A percentile compares a stretch with the other conserved stretches of the same genome.
These are phyloP conservation scores for Saprolegnia parasitica DNA, from an alignment of 352 stramenopile genomes.

Conservation along the genomic window DNA sequence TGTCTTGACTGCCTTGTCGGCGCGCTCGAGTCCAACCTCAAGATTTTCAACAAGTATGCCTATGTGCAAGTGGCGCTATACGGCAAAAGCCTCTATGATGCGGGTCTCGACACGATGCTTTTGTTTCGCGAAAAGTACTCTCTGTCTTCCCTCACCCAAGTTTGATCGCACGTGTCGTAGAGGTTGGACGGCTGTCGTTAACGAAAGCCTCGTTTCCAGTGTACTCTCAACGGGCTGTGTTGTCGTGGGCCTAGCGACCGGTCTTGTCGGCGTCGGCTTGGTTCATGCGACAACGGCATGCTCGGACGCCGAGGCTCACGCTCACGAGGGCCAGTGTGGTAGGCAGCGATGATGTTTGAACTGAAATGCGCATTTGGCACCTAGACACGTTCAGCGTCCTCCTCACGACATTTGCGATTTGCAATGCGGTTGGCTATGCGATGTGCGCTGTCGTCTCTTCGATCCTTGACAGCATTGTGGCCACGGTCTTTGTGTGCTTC, in stretches of 20 bases:
- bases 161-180: constrained; percentile 18
- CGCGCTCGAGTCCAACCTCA: constrained; percentile 63
- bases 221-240: constrained; percentile 70
- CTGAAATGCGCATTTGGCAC: background rate
- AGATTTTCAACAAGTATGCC: constrained; percentile 86
- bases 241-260: constrained; percentile 65
- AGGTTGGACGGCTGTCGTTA: constrained; percentile 72
- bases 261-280: constrained; percentile 65
- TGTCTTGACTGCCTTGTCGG: constrained; percentile 78
- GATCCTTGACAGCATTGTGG: constrained; percentile 76
- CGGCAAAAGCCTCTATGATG: constrained; percentile 71
- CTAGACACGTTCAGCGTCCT: constrained; percentile 83
- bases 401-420: constrained; percentile 67
- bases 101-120: constrained; percentile 69
- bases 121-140: constrained; percentile 55
- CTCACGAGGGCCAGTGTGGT: constrained; percentile 55
- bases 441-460: constrained; percentile 84
- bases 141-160: background rate
- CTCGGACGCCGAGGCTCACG: constrained; percentile 42
- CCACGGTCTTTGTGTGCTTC: constrained; percentile 86
- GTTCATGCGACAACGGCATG: constrained; percentile 67
- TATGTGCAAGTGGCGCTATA: constrained; percentile 85
- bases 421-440: constrained; percentile 66
- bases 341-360: constrained; percentile 27
- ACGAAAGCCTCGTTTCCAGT: constrained; percentile 72